Percentiles rank a stretch among this genome's conserved stretches.
phyloP scores from a whole-genome alignment of 2,329 filamentous ascomycete genomes.

The Acephala macrosclerotiorum region DNA sequence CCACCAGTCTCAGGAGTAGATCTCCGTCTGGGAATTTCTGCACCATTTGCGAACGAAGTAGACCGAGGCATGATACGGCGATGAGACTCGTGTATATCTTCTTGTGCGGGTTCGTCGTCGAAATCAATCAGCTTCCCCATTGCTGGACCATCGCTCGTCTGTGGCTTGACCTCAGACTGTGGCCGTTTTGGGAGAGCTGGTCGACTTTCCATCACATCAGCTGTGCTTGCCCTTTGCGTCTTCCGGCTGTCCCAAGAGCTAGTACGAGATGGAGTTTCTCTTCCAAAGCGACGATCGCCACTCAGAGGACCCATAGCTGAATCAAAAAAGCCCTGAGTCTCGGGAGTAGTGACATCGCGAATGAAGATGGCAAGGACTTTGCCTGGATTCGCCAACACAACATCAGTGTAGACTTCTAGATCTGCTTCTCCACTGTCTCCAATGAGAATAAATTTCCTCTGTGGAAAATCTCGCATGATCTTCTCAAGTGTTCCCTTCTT shows the following conservation, averaged over 20 bases:
- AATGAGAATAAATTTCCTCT: slow-evolving; percentile 87
- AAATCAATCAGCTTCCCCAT: slow-evolving; percentile 70
- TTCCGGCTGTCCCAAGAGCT: slow-evolving; percentile 33
- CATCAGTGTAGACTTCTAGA: slow-evolving; percentile 94
- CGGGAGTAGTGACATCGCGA: slow-evolving; percentile 87
- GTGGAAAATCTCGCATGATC: slow-evolving; percentile 88
- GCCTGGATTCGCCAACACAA: slow-evolving; percentile 84
- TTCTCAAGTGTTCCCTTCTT: slow-evolving; percentile 89
- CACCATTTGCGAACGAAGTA: slow-evolving; percentile 35
- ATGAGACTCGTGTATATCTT: slow-evolving; percentile 46
- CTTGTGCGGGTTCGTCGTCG: slow-evolving; percentile 57
- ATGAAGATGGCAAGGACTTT: slow-evolving; percentile 89
- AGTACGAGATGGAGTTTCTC: slow-evolving; percentile 22
- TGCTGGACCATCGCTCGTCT: slow-evolving; percentile 45
- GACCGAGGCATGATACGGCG: slow-evolving; percentile 39
- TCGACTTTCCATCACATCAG: slow-evolving; percentile 32
- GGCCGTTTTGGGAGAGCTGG: slow-evolving; percentile 39
- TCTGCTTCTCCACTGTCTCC: slow-evolving; percentile 98
- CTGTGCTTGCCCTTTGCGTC: slow-evolving; percentile 21
- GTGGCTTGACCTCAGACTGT: slow-evolving; percentile 33
- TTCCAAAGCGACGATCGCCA: slow-evolving; percentile 33
- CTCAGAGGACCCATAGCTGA: slow-evolving; percentile 43
- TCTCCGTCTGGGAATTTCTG: slow-evolving; percentile 43
- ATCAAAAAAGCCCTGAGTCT: slow-evolving; percentile 80
- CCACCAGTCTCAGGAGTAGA: slow-evolving; percentile 29